These are phyloP conservation scores for Phytophthora chlamydospora DNA, from an alignment of 352 stramenopile species.

Conservation along the genomic window DNA sequence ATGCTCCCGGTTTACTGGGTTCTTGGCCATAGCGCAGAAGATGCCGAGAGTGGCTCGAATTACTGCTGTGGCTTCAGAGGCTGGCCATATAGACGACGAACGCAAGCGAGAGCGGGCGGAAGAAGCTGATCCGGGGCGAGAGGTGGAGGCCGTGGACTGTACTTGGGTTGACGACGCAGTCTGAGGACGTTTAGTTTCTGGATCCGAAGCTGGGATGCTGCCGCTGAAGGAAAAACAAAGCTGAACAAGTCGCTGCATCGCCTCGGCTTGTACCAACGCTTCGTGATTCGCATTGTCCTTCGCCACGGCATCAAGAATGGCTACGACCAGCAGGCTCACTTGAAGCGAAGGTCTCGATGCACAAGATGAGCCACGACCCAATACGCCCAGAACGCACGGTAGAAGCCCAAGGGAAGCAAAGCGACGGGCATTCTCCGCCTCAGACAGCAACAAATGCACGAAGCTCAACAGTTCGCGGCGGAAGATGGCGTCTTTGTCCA, in stretches of 20 bases:
- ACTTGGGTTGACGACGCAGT: slow-evolving; percentile 17
- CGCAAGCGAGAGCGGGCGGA: slow-evolving; percentile 8
- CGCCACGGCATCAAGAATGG: slow-evolving; percentile 62
- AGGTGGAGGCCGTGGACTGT: slow-evolving; percentile 5
- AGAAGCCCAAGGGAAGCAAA: slow-evolving; percentile 67
- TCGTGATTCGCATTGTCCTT: slow-evolving; percentile 57
- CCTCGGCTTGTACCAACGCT: slow-evolving; percentile 52
- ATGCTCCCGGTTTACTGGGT: slow-evolving; percentile 56
- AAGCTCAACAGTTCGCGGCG: slow-evolving; percentile 68
- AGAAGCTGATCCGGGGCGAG: slow-evolving; percentile 22
- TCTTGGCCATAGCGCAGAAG: slow-evolving; percentile 70
- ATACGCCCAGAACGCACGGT: slow-evolving; percentile 57
- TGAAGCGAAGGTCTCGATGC: slow-evolving; percentile 31
- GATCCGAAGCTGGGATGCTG: slow-evolving; percentile 3
- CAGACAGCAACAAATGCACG: slow-evolving; percentile 59
- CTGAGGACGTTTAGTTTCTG: slow-evolving; percentile 17
- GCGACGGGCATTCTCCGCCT: slow-evolving; percentile 58
- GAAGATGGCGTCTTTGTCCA: slow-evolving; percentile 66
- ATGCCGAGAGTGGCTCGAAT: slow-evolving; percentile 55
- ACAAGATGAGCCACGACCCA: slow-evolving; percentile 29
- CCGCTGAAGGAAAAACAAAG: slow-evolving; percentile 46
- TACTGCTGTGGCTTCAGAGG: slow-evolving; percentile 24
- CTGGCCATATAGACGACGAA: slow-evolving; percentile 25
- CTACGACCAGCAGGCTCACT: slow-evolving; percentile 57
- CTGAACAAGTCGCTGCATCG: slow-evolving; percentile 55